Conservation (phyloP, 106 monocot species). For the Allium cepa region DNA sequence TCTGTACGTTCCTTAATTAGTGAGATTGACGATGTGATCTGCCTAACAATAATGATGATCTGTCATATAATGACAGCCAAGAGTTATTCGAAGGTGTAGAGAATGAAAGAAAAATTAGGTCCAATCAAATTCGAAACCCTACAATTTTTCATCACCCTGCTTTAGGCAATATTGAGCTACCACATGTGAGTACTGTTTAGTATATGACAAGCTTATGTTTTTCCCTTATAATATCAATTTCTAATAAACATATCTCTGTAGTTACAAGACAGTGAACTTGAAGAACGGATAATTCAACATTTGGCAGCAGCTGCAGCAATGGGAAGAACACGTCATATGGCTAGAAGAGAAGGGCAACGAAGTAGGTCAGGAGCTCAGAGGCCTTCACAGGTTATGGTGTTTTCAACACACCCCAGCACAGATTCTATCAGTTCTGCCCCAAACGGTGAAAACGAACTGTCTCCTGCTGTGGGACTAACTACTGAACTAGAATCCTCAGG, state of each 20-base stretch:
- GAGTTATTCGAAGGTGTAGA: slow-evolving; percentile 59
- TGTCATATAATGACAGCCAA: slow-evolving; percentile 27
- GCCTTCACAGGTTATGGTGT: slow-evolving; percentile 57
- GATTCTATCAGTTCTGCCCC: slow-evolving; percentile 8
- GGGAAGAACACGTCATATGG: slow-evolving; percentile 47
- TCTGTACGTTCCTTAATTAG: too few relatives aligned
- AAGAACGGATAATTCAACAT: slow-evolving; percentile 70
- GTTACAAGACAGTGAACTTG: slow-evolving; percentile 63
- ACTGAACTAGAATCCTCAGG: slow-evolving; percentile 9
- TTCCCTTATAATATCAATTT: too few relatives aligned
- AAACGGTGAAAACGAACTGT: slow-evolving; percentile 20
- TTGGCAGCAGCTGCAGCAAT: slow-evolving; percentile 67
- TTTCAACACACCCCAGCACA: slow-evolving; percentile 33
- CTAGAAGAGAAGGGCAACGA: slow-evolving; percentile 49
- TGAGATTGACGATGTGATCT: too few relatives aligned
- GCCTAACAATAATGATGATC: too few relatives aligned
- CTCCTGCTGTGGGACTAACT: slow-evolving; percentile 3
- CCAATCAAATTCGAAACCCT: slow-evolving; percentile 28
- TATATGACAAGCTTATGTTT: too few relatives aligned
- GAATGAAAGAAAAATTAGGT: slow-evolving; percentile 39
- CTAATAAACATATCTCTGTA: slow-evolving; percentile 3
- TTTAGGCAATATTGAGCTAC: slow-evolving; percentile 70
- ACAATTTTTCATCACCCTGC: slow-evolving; percentile 51
- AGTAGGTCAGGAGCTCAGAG: slow-evolving; percentile 40
- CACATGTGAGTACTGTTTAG: slow-evolving; percentile 31